These are phyloP conservation scores for Cornus controversa DNA, from an alignment of 148 eudicot species.

Conservation along the genomic window DNA sequence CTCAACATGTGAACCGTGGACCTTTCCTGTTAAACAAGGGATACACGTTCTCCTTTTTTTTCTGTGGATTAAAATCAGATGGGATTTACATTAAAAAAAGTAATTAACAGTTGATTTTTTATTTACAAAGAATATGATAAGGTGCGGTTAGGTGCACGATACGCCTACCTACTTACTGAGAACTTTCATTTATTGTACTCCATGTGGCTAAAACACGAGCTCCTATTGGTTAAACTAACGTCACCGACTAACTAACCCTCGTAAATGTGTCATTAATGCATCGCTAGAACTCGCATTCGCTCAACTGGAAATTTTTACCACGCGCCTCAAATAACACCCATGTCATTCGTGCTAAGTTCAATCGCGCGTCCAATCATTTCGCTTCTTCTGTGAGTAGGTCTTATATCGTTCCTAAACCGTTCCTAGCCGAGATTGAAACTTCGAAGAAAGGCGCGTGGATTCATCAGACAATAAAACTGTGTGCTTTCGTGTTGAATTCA, in stretches of 20 bases:
- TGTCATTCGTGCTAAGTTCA: no score
- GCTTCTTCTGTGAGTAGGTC: not conserved
- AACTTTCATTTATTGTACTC: not conserved
- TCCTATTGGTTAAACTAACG: conserved; percentile 19
- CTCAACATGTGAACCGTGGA: no score
- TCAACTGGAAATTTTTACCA: not conserved
- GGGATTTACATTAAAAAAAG: no score
- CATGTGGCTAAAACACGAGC: not conserved
- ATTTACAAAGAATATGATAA: no score
- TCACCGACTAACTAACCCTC: not conserved
- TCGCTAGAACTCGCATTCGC: not conserved
- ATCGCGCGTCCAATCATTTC: not conserved
- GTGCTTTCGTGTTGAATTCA: not conserved
- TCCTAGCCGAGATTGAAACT: not conserved
- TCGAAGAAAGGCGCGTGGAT: conserved; percentile 1
- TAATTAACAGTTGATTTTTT: no score
- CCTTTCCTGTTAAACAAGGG: no score
- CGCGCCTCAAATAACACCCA: not conserved
- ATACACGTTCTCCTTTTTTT: no score
- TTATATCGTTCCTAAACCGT: not conserved
- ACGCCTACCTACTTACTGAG: not conserved
- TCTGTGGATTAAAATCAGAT: no score
- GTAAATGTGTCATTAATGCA: not conserved
- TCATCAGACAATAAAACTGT: not conserved
- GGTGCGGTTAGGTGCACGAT: not conserved